Evolutionary conservation across 2,329 filamentous ascomycete species (phyloP).

Genomic region (Colletotrichum trifolii): DNA sequence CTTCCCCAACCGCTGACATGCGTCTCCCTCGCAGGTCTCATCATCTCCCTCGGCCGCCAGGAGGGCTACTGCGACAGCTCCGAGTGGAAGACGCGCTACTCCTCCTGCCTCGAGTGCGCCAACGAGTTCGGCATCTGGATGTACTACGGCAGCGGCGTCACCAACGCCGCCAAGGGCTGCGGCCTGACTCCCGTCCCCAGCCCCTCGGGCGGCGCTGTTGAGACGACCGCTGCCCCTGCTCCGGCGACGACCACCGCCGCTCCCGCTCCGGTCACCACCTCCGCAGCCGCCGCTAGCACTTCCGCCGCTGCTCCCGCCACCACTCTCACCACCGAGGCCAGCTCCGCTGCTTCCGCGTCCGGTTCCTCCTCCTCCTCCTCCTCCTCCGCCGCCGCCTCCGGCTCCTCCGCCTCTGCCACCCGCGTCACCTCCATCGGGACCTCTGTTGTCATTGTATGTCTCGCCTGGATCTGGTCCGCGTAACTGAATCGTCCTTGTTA

Average conservation of each 20-base stretch:
- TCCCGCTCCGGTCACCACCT: neutral
- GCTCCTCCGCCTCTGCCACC: constrained; percentile 18
- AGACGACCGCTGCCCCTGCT: constrained; percentile 14
- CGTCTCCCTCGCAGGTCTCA: constrained; percentile 4
- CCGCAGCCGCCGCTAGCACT: neutral
- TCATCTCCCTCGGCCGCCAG: constrained; percentile 49
- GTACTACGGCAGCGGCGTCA: constrained; percentile 53
- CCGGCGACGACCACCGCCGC: constrained; percentile 7
- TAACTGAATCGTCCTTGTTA: constrained; percentile 4
- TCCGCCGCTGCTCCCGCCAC: constrained; percentile 14
- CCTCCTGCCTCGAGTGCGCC: constrained; percentile 55
- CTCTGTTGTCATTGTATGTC: constrained; percentile 28
- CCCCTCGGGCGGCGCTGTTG: constrained; percentile 25
- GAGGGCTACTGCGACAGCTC: constrained; percentile 50
- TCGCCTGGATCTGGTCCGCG: constrained; percentile 26
- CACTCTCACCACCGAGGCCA: constrained; percentile 13
- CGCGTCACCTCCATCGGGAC: constrained; percentile 27
- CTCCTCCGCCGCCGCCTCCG: constrained; percentile 1
- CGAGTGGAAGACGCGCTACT: constrained; percentile 53
- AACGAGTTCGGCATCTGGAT: constrained; percentile 57
- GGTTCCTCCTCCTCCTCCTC: neutral
- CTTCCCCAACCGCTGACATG: neutral
- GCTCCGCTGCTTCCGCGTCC: neutral
- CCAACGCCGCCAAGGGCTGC: constrained; percentile 42
- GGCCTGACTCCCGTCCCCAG: constrained; percentile 24